Evolutionary conservation across 176 grass and related monocot species (phyloP).

Genomic region (Tuctoria greenei): DNA sequence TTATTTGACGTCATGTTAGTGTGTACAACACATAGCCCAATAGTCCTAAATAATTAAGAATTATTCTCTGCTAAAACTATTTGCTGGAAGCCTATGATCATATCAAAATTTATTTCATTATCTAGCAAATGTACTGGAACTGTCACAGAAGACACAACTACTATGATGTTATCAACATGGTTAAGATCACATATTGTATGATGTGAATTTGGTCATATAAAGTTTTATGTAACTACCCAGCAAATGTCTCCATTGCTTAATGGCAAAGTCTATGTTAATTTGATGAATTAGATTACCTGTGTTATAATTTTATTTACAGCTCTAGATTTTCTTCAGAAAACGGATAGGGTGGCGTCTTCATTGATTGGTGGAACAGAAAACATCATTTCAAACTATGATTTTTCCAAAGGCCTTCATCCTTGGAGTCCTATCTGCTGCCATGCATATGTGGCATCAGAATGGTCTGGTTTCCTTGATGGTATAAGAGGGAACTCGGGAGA

Average conservation of each 20-base stretch:
- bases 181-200: background rate
- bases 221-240: background rate
- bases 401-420: slow-evolving; percentile 63
- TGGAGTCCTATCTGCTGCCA: slow-evolving; percentile 70
- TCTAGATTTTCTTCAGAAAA: slow-evolving; percentile 53
- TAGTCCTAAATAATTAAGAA: slow-evolving; percentile 1
- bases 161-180: slow-evolving; percentile 3
- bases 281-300: background rate
- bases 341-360: slow-evolving; percentile 31
- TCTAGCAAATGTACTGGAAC: slow-evolving; percentile 8
- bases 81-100: background rate
- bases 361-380: slow-evolving; percentile 43
- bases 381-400: slow-evolving; percentile 64
- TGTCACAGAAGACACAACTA: background rate
- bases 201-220: background rate
- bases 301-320: slow-evolving; percentile 25
- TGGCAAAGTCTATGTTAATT: background rate
- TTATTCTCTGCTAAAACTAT: slow-evolving; percentile 22
- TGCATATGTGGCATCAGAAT: slow-evolving; percentile 82
- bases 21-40: background rate
- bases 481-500: slow-evolving; percentile 70
- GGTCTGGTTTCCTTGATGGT: slow-evolving; percentile 80
- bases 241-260: background rate
- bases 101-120: slow-evolving; percentile 6
- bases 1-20: slow-evolving; percentile 17